phyloP scores from a whole-genome alignment of 140 eudicot genomes.

The Anethum foeniculum region DNA sequence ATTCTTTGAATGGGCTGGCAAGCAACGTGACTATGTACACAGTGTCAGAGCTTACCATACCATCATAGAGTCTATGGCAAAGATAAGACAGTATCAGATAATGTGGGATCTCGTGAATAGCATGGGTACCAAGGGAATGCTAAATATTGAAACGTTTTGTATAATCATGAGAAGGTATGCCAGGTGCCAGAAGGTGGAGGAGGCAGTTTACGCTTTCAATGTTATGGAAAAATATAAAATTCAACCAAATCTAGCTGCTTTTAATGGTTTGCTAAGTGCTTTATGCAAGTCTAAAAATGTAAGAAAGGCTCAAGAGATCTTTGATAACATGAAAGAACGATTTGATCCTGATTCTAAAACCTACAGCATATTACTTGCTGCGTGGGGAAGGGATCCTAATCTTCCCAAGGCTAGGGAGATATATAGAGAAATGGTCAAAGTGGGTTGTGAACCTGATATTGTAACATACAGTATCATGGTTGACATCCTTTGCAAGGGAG shows the following conservation, averaged over 20 bases:
- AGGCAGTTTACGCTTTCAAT: constrained; percentile 80
- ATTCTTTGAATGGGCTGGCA: constrained; percentile 87
- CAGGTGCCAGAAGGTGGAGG: constrained; percentile 76
- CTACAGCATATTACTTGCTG: constrained; percentile 80
- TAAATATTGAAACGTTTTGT: constrained; percentile 85
- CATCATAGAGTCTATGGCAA: constrained; percentile 83
- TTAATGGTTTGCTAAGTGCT: constrained; percentile 84
- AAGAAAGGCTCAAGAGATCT: constrained; percentile 87
- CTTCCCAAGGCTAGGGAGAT: constrained; percentile 79
- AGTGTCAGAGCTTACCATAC: constrained; percentile 66
- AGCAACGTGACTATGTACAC: constrained; percentile 65
- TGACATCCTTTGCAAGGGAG: constrained; percentile 77
- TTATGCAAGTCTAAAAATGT: constrained; percentile 88
- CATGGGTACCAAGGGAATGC: constrained; percentile 62
- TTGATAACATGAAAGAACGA: constrained; percentile 58
- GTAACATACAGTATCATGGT: constrained; percentile 96
- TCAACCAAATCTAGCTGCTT: constrained; percentile 72
- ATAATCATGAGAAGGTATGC: constrained; percentile 90
- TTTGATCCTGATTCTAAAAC: constrained; percentile 78
- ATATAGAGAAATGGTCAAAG: constrained; percentile 56
- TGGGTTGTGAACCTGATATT: constrained; percentile 63
- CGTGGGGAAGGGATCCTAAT: constrained; percentile 94
- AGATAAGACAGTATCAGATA: constrained; percentile 81
- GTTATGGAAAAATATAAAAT: constrained; percentile 65
- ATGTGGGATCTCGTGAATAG: constrained; percentile 89